Evolutionary conservation across 148 eudicot species (phyloP), one percentile per base, ranked within the genome.

Genomic region (Fagopyrum esculentum): DNA sequence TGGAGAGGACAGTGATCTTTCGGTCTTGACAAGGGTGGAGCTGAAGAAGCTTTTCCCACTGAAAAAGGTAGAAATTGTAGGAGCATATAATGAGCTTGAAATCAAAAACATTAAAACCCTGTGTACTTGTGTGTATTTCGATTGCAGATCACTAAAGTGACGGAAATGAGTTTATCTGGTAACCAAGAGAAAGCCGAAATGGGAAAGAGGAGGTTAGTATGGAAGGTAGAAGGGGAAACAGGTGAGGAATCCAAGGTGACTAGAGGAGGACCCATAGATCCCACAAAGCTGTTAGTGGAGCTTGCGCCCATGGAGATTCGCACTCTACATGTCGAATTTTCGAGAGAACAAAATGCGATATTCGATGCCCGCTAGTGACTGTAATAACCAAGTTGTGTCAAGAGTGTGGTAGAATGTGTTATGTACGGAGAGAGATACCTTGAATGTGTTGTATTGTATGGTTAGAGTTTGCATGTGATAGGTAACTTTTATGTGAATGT

Each of bases 251-350:
- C 80, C 52, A 78, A 83, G 77, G 81, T 75, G 48, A 69, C 16
- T 49, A 87, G 96, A 78, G 97, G 98, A 56, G 87, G 93, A 71
- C 78, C 87, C n/a, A 75, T 92, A 59, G 90, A 95, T 84, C 86
- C 92, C 51, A 75, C 54, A 47, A 77, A 84, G 76, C 84, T 95
- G 77, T 78, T 92, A 50, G 84, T 92, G 40, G 89, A 92, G 78
- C 88, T 95, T 74, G 89, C 85, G 1, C 97, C 98, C 2, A 95
- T 95, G 98, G 98, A 95, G 81, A 89, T 95, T 51, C 87, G 98
- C 64, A 92, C 98, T 59, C 81, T 95, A 71, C 59, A 88, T 22
- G 82, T 95, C 26, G 87, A 87, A 73, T 86, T 95, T 64, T 79
- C 74, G 46, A 1, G 40, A 35, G 40, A 0, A 35, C 40, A 35